Evolutionary conservation across 169 alveolate genomes (phyloP).

Genomic region (Cryptosporidium andersoni): DNA sequence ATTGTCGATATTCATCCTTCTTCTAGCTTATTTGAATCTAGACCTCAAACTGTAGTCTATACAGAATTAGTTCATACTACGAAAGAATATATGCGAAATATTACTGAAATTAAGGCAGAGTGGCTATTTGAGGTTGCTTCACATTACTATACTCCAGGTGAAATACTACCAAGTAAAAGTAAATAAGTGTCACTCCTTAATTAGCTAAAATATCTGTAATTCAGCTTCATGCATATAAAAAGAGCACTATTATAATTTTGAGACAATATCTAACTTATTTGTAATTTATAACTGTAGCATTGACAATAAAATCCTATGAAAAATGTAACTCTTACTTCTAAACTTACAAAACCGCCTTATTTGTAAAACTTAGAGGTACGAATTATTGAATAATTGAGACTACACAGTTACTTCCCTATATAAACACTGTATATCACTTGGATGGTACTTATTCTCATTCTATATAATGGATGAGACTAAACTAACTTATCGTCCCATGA

Average conservation of each 20-base stretch:
- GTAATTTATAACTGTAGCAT: no score
- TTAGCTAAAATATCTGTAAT: neutral
- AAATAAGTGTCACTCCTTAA: neutral
- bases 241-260: no score
- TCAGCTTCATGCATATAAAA: neutral
- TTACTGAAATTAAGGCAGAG: constrained; percentile 91
- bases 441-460: no score
- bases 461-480: neutral
- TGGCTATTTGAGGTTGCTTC: constrained; percentile 98
- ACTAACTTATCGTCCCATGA: constrained; percentile 51
- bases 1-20: constrained; percentile 95
- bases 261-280: no score
- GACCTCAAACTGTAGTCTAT: constrained; percentile 90
- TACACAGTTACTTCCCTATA: no score
- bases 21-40: constrained; percentile 88
- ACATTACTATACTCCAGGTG: constrained; percentile 86
- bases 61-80: constrained; percentile 94
- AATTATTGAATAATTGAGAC: no score
- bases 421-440: no score
- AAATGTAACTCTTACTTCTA: no score
- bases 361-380: no score
- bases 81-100: constrained; percentile 95
- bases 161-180: constrained; percentile 58
- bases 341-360: no score
- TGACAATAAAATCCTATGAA: no score